Evolutionary conservation across 257 asterid species (phyloP).

Genomic region (Gentiana macrophylla): DNA sequence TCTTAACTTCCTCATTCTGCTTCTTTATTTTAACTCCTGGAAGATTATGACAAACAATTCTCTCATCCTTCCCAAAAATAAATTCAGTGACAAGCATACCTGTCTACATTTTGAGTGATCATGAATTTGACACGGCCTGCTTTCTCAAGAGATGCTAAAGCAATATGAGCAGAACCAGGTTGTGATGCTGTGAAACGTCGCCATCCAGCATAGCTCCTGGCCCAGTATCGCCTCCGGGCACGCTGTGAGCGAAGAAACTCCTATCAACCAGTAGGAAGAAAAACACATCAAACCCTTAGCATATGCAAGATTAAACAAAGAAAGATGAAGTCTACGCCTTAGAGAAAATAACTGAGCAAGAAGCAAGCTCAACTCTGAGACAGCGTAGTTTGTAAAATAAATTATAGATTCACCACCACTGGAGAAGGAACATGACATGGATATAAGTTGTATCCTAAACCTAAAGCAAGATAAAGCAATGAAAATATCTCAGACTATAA

Average conservation of each 20-base stretch:
- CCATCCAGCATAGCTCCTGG: constrained; percentile 99
- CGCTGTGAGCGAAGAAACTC: constrained; percentile 65
- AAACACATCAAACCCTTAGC: neutral
- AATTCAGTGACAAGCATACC: constrained; percentile 29
- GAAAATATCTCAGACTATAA: too few relatives aligned
- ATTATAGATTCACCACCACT: too few relatives aligned
- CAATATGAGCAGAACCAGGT: constrained; percentile 83
- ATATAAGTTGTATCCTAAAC: too few relatives aligned
- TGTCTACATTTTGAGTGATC: constrained; percentile 93
- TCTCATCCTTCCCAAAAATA: too few relatives aligned
- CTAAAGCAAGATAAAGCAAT: too few relatives aligned
- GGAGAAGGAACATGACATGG: too few relatives aligned
- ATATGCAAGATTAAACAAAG: too few relatives aligned
- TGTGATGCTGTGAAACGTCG: constrained; percentile 75
- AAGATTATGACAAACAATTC: neutral
- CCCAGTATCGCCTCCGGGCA: constrained; percentile 89
- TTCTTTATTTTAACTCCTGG: neutral
- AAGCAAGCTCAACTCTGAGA: too few relatives aligned
- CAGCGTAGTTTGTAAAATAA: too few relatives aligned
- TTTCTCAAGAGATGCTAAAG: constrained; percentile 82
- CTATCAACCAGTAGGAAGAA: constrained; percentile 23
- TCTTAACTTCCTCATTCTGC: neutral
- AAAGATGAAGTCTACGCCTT: too few relatives aligned
- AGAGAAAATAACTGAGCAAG: too few relatives aligned
- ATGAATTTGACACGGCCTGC: constrained; percentile 56